Evolutionary conservation across 495 filamentous ascomycete species (phyloP), one percentile per base, ranked within the genome.

Genomic region (Xylaria acuta): DNA sequence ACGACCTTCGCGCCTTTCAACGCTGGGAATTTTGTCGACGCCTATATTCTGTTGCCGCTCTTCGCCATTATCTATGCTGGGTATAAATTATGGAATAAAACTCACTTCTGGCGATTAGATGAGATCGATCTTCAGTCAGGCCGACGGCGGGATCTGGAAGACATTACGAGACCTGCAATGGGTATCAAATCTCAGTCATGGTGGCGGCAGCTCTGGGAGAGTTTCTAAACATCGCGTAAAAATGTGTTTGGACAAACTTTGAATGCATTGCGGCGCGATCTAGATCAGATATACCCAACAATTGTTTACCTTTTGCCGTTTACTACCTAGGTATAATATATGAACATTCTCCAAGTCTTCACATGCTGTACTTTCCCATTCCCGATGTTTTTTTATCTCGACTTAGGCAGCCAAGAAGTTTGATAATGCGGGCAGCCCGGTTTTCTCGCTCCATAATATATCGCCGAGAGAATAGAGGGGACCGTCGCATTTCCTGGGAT

Each of bases 1-100:
- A 75, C 81, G 14, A 84, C 79, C n/a, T 79, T 87, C 20, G 77
- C 81, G 1, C 90, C 90, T 0, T 92, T 89, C 69, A 84, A 84
- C 49, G 85, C 84, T 2, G 85, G 84, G 3, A 82, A 85, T 30
- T 92, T 93, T 74, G 88, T 93, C 16, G 87, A 90, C 64, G 89
- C 87, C 30, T 93, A 93, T 75, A 89, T 93, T 70, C 77, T 92
- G 7, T 73, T 93, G 25, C 90, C 90, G 3, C 84, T 93, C 0
- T 93, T 92, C 72, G 81, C 83, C 11, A 68, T 91, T 8, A 88
- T 92, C 60, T 88, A 86, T 60, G 34, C 88, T 2, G 85, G 77
- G 0, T 92, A 88, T 69, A 92, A 92, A 75, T 64, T 90, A 8
- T 82, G 82, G 74, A 84, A 87, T 72, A 90, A 88, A 75, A 92